Evolutionary conservation across 306 rosid species (phyloP).

Genomic region (Quercus gilva): DNA sequence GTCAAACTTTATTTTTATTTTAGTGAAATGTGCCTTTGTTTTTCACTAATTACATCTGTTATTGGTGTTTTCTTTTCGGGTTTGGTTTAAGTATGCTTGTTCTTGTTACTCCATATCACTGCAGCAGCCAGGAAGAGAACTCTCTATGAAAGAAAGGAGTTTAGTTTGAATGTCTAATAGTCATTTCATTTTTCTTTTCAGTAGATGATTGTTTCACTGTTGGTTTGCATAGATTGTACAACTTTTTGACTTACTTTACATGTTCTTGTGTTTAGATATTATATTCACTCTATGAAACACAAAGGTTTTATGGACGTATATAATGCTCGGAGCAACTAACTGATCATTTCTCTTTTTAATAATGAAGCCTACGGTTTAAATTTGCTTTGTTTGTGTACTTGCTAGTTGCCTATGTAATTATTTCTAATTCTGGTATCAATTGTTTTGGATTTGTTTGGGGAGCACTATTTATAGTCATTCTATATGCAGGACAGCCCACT

Average conservation of each 20-base stretch:
- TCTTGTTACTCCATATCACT: no score
- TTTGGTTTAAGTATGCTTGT: background rate
- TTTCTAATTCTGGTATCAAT: background rate
- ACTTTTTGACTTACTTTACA: background rate
- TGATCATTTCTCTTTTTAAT: background rate
- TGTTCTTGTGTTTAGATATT: background rate
- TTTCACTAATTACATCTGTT: background rate
- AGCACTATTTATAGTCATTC: conserved; percentile 30
- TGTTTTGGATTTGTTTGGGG: background rate
- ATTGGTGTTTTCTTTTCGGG: background rate
- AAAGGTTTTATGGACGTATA: background rate
- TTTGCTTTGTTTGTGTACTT: background rate
- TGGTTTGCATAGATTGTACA: background rate
- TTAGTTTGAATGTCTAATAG: background rate
- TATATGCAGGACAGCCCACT: conserved; percentile 80
- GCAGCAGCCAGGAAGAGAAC: background rate
- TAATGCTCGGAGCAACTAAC: background rate
- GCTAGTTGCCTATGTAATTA: conserved; percentile 10
- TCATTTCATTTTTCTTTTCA: background rate
- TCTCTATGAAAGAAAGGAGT: background rate
- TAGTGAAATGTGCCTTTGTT: background rate
- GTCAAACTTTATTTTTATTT: background rate
- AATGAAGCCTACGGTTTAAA: background rate
- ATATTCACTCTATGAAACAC: background rate
- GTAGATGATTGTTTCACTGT: background rate